Evolutionary conservation across 768 basidiomycete species (phyloP), one percentile per base, ranked within the genome.

Genomic region (Xerocomellus amylosporus): DNA sequence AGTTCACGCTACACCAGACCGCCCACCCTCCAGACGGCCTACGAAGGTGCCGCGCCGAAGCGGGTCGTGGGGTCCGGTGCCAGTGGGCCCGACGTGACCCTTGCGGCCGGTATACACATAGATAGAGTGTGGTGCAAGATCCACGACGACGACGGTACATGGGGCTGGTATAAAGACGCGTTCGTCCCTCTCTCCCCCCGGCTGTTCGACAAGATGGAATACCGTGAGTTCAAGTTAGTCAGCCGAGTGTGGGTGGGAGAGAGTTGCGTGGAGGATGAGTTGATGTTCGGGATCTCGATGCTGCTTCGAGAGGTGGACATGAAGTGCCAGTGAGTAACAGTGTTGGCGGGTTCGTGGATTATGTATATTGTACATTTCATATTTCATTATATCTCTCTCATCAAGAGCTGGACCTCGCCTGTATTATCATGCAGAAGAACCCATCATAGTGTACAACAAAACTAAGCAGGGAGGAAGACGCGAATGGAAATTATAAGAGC

Each of bases 181-280:
- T 79, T 74, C 71, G 69, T 80, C 9, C 81, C 81, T 0, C 66
- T 83, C 28, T 79, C 80, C 8, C 70, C 76, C 8, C 55, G 64
- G n/a, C 55, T 82, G 22, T 81, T 83, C 54, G 65, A 70, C 24
- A 77, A 75, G 66, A 68, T 70, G 49, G 80, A 81, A 56, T 77
- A 77, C 42, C 68, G 77, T 17, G 61, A 67, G 41, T 82, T 82
- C 60, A 63, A 63, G 34, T 52, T 82, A 19, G 61, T 65, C 4
- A 71, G 73, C 14, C 62, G 62, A n/a, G 67, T 78, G 9, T 72
- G 71, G 65, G 62, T 80, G 38, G 64, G 65, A 38, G 65, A 66
- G 39, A 53, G 56, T 7, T 64, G 55, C 2, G 43, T 75, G 30
- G 64, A 59, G 20, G 53, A 58, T 8, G 60, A 60, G 17, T 55